These are phyloP conservation scores for Paratrypanosoma confusum DNA, from an alignment of 208 protist genomes.

Conservation along the genomic window DNA sequence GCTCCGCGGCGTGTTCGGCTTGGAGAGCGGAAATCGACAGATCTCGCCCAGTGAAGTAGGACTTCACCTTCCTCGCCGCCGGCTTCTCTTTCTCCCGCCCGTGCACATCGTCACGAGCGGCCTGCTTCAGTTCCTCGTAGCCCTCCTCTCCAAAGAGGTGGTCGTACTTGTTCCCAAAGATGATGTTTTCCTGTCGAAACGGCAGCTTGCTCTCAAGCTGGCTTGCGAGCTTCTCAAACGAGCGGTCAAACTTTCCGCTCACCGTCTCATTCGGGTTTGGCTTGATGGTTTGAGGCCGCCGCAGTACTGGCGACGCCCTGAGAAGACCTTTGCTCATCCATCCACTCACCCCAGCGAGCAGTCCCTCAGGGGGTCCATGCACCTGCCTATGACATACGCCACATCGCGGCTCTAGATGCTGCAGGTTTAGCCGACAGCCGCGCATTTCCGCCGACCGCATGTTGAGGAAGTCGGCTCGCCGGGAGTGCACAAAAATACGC, in stretches of 20 bases:
- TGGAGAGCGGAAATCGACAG: conserved; percentile 39
- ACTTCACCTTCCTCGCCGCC: conserved; percentile 44
- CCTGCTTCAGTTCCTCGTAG: conserved; percentile 29
- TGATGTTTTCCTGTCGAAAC: conserved; percentile 42
- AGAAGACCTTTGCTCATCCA: too few relatives aligned
- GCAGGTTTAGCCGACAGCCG: too few relatives aligned
- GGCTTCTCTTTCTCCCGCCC: conserved; percentile 40
- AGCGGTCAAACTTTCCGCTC: conserved; percentile 62
- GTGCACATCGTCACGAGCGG: conserved; percentile 53
- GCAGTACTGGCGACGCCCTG: conserved; percentile 16
- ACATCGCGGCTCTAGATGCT: too few relatives aligned
- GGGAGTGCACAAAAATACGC: too few relatives aligned
- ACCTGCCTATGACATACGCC: too few relatives aligned
- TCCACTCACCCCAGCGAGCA: too few relatives aligned
- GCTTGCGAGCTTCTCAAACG: conserved; percentile 70
- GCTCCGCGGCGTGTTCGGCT: too few relatives aligned
- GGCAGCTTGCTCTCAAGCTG: conserved; percentile 46
- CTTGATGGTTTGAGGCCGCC: conserved; percentile 59
- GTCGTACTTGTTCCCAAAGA: conserved; percentile 52
- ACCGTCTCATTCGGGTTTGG: conserved; percentile 57
- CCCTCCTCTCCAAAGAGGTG: conserved; percentile 45
- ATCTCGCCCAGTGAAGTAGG: conserved; percentile 57
- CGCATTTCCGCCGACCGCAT: too few relatives aligned
- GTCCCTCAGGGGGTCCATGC: too few relatives aligned
- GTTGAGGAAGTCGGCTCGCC: too few relatives aligned